A percentile compares a stretch with the other conserved stretches of the same genome.
These are phyloP conservation scores for Microstegium vimineum DNA, from an alignment of 176 grass and related monocot species.

Conservation along the genomic window DNA sequence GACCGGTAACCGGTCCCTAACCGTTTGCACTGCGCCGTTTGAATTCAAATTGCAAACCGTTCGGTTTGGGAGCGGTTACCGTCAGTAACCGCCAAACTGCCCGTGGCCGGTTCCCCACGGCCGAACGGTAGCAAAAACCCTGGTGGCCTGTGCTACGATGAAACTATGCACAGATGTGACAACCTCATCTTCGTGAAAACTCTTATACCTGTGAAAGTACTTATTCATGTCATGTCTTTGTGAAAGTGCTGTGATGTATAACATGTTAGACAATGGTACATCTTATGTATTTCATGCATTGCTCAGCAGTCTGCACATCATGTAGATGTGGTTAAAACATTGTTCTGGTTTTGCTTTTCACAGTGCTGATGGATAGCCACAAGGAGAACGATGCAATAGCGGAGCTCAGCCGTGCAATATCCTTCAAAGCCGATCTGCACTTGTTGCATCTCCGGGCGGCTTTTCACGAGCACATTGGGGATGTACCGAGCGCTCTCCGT, in stretches of 20 bases:
- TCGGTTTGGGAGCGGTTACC: no score
- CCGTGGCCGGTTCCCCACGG: no score
- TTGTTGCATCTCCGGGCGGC: conserved; percentile 84
- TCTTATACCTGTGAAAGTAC: background rate
- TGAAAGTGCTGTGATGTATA: background rate
- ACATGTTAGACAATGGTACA: background rate
- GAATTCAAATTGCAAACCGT: no score
- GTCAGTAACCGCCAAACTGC: no score
- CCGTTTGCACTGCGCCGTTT: no score
- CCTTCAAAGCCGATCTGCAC: conserved; percentile 88
- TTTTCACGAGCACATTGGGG: conserved; percentile 78
- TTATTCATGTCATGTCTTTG: background rate
- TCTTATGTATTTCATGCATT: background rate
- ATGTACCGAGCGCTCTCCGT: conserved; percentile 59
- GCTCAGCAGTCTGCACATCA: background rate
- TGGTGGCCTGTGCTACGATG: background rate
- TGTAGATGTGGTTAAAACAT: background rate
- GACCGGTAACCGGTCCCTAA: no score
- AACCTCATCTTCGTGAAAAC: background rate
- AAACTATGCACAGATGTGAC: background rate
- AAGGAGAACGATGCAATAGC: conserved; percentile 85
- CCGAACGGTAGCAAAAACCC: no score
- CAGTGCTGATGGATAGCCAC: conserved; percentile 93
- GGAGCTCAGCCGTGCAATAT: conserved; percentile 67
- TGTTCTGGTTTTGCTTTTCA: conserved; percentile 24